These are phyloP conservation scores for Tanacetum coccineum DNA, from an alignment of 129 eudicot genomes.

Conservation along the genomic window DNA sequence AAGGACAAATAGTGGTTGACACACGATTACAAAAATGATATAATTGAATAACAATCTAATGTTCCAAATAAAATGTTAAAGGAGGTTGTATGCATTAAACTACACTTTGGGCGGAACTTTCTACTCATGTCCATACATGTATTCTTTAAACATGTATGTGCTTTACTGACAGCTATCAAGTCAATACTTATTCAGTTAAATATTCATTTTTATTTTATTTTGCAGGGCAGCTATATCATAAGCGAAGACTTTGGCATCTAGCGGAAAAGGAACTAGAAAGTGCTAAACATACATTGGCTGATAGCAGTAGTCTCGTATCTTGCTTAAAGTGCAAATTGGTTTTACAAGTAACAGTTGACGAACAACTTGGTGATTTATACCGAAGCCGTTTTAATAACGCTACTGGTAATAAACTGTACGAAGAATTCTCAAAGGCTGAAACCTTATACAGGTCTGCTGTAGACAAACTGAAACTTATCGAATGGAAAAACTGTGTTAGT, in stretches of 20 bases:
- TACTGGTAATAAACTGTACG: constrained; percentile 21
- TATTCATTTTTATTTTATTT: not conserved
- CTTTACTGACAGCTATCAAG: constrained; percentile 14
- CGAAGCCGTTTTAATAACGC: constrained; percentile 34
- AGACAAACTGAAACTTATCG: constrained; percentile 39
- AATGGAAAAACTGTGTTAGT: constrained; percentile 50
- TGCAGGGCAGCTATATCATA: constrained; percentile 71
- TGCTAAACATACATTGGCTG: constrained; percentile 49
- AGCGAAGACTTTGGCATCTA: constrained; percentile 52
- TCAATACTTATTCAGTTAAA: constrained; percentile 16
- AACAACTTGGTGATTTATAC: constrained; percentile 71
- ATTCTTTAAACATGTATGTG: constrained; percentile 13
- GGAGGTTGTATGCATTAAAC: not conserved
- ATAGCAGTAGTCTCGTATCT: constrained; percentile 34
- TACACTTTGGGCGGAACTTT: not conserved
- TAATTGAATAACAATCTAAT: not conserved
- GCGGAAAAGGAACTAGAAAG: constrained; percentile 69
- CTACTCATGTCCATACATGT: constrained; percentile 12
- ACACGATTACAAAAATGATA: not conserved
- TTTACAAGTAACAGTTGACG: constrained; percentile 55
- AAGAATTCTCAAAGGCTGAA: constrained; percentile 45
- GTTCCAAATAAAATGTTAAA: not conserved
- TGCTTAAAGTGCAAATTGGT: constrained; percentile 61
- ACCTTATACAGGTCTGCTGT: constrained; percentile 44
- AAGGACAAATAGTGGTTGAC: not conserved